Evolutionary conservation across 331 rosid species (phyloP).

Genomic region (Rhamnella rubrinervis): DNA sequence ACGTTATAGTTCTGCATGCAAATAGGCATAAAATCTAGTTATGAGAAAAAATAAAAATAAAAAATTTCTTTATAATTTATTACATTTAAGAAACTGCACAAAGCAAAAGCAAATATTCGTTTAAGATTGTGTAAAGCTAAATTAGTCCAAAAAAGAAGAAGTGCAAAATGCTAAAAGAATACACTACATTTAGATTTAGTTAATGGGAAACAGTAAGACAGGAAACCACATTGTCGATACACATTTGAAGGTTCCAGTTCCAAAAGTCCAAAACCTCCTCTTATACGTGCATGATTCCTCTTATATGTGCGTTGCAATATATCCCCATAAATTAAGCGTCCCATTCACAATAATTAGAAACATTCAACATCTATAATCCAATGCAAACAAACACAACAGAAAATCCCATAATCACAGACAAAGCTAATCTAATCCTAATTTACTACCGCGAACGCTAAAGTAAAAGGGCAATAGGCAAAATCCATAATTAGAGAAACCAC

Average conservation of each 20-base stretch:
- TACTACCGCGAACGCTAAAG: neutral
- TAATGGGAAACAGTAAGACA: neutral
- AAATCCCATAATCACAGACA: constrained; percentile 8
- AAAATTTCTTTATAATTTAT: too few species aligned
- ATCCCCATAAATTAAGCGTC: neutral
- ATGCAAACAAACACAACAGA: constrained; percentile 4
- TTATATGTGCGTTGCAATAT: neutral
- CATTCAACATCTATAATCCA: neutral
- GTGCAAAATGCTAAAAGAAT: too few species aligned
- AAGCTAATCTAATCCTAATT: constrained; percentile 7
- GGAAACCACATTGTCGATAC: neutral
- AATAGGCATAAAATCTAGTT: neutral
- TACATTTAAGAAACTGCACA: neutral
- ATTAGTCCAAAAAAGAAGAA: too few species aligned
- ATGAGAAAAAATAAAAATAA: neutral
- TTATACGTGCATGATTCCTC: too few species aligned
- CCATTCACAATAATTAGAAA: neutral
- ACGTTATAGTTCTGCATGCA: constrained; percentile 81
- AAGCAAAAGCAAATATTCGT: constrained; percentile 2
- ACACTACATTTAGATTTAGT: too few species aligned
- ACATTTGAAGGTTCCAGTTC: neutral
- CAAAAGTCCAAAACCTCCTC: too few species aligned
- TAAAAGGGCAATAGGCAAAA: neutral
- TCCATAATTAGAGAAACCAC: neutral
- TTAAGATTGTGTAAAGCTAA: neutral